Base-by-base conservation (phyloP, 2,329 filamentous ascomycete species). In the Whalleya microplaca region DNA sequence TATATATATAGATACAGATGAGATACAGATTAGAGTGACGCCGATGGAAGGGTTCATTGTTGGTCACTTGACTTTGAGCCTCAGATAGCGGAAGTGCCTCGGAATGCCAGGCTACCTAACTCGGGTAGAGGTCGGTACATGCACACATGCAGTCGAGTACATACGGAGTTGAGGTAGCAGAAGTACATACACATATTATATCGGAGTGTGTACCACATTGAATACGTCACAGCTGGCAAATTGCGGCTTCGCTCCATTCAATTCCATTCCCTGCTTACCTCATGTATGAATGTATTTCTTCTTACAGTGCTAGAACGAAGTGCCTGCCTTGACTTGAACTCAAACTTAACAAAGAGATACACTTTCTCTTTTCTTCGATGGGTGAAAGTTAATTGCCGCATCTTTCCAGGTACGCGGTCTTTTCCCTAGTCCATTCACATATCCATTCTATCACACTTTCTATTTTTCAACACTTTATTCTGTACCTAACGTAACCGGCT, bases 211-310 rank as follows among this genome's bases (percentile, higher is more conserved):
- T 23, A 18, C 44, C 7, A 29, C 23, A 41, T 45, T 50, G 46
- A 51, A 53, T 61, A 63, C 58, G 61, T 62, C 61, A 64, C 56
- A 61, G 56, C 44, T 43, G 53, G 56, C 51, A 54, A 57, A 37
- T 47, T 48, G 56, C 58, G 54, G 45, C 54, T 59, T 48, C n/a
- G n/a, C n/a, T n/a, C n/a, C n/a, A n/a, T n/a, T n/a, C n/a, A n/a
- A n/a, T n/a, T n/a, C n/a, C n/a, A n/a, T n/a, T n/a, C 52, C 59
- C 40, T 64, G 61, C 61, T 63, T 58, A 61, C 53, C 48, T 53
- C 41, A 4, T 27, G 23, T 27, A 27, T 9, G n/a, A n/a, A 27
- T 27, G 23, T 27, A 21, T 37, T 12, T 12, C 7, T 37, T 37
- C 7, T 37, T 37, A 37, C 32, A 37, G 32, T 16, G 32, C 32